Base-by-base conservation (phyloP, 495 filamentous ascomycete species). In the Podospora tetraspora region DNA sequence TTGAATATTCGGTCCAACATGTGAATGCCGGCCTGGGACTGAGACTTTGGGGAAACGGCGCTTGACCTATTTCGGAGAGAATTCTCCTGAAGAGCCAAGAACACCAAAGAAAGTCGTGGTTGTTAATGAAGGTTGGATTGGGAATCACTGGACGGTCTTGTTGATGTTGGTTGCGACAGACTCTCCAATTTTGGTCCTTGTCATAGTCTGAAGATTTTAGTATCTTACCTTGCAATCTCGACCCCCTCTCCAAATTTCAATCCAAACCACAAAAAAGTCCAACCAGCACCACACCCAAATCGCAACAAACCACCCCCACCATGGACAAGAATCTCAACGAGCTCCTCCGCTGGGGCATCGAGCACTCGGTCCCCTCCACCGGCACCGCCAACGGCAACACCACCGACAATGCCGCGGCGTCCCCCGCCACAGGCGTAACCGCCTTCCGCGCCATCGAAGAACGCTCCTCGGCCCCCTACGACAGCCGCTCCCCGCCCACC, bases 291-390 rank as follows among this genome's bases (percentile, higher is more conserved):
- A 62, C 22, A 24, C 34, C 13, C 37, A 63, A 62, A 66, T 27
- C 59, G 66, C 25, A 69, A 10, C 29, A 69, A 61, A 69, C 12
- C 69, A 59, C 63, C 68, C 37, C 57, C 64, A 56, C 21, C 66
- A 82, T 81, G 77, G 81, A 83, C 64, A 77, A 75, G 67, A 80
- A 79, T 69, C 80, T 87, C 64, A 85, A 79, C 77, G 84, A 89
- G 71, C 91, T 99, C 81, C 90, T 99, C 66, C 92, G 92, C 87
- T 99, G 95, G 95, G 84, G 90, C 78, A 89, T 98, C 78, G 86
- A 96, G 76, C 92, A 97, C 81, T 90, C 66, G 37, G 56, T 16
- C 64, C 62, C 60, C 68, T 58, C 72, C 73, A 74, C 23, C 69
- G 74, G 71, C 73, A 74, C 21, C 69, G 75, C 21, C 80, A 91